Evolutionary conservation across 2,329 filamentous ascomycete genomes (phyloP).

Genomic region (Pseudocercospora cruenta): DNA sequence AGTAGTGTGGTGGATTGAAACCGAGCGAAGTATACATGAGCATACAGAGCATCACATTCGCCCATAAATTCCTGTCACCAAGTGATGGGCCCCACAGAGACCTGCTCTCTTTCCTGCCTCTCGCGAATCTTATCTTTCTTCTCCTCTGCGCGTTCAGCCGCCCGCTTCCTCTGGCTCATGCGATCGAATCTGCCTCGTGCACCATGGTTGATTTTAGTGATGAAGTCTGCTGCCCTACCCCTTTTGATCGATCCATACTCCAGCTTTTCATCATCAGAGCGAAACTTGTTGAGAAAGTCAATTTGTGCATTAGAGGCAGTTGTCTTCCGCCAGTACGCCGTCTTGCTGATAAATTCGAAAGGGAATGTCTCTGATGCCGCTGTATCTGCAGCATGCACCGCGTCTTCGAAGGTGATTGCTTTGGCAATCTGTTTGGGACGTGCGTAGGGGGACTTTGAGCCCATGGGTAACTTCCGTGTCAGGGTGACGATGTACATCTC

Average conservation of each 20-base stretch:
- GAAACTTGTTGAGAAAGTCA: conserved; percentile 69
- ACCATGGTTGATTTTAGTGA: conserved; percentile 87
- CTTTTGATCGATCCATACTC: conserved; percentile 66
- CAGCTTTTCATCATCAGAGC: conserved; percentile 59
- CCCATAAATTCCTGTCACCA: not conserved
- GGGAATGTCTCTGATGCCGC: conserved; percentile 38
- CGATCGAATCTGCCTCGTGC: conserved; percentile 65
- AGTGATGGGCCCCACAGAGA: conserved; percentile 52
- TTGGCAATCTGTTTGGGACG: conserved; percentile 70
- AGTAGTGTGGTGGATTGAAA: not conserved
- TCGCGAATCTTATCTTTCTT: conserved; percentile 52
- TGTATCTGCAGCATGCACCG: conserved; percentile 83
- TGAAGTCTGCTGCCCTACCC: conserved; percentile 84
- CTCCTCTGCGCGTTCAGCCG: conserved; percentile 41
- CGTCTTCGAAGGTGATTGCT: conserved; percentile 69
- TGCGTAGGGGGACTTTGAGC: conserved; percentile 61
- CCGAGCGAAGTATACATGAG: not conserved
- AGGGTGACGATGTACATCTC: conserved; percentile 45
- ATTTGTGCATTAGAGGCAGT: conserved; percentile 67
- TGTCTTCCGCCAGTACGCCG: conserved; percentile 69
- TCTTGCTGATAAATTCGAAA: conserved; percentile 66
- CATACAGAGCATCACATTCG: not conserved
- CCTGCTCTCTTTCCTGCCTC: conserved; percentile 45
- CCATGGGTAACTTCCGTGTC: conserved; percentile 46
- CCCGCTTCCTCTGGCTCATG: conserved; percentile 39